phyloP scores from a whole-genome alignment of 2,329 filamentous ascomycete species.

The Celoporthe dispersa region DNA sequence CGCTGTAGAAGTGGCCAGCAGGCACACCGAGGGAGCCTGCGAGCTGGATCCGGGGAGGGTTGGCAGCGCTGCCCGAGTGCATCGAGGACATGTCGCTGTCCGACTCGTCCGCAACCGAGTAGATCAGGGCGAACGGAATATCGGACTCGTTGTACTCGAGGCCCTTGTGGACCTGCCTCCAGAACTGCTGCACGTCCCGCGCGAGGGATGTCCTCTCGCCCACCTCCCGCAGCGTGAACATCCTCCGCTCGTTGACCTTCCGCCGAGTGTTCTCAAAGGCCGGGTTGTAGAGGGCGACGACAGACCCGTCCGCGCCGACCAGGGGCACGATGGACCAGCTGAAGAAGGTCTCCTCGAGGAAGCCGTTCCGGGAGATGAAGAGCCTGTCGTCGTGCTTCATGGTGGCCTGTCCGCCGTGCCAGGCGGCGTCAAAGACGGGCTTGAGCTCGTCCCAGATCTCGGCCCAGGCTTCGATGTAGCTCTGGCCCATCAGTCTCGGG shows the following conservation, averaged over 20 bases:
- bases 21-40: conserved; percentile 75
- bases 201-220: conserved; percentile 75
- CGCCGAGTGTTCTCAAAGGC: conserved; percentile 80
- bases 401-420: conserved; percentile 73
- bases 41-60: conserved; percentile 67
- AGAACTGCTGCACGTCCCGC: conserved; percentile 74
- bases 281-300: conserved; percentile 79
- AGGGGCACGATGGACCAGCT: conserved; percentile 82
- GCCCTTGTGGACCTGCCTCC: conserved; percentile 70
- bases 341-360: conserved; percentile 80
- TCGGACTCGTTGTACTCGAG: conserved; percentile 77
- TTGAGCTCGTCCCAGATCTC: conserved; percentile 77
- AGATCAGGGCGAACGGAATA: conserved; percentile 76
- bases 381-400: conserved; percentile 85
- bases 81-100: conserved; percentile 76
- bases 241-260: conserved; percentile 77
- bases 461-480: conserved; percentile 69
- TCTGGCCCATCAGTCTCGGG: conserved; percentile 73
- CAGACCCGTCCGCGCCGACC: conserved; percentile 73
- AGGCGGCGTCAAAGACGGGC: conserved; percentile 69
- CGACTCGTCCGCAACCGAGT: conserved; percentile 71
- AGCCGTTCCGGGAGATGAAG: conserved; percentile 71
- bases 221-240: conserved; percentile 78
- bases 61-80: conserved; percentile 67
- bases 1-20: conserved; percentile 59